Evolutionary conservation across 495 filamentous ascomycete genomes (phyloP).

Genomic region (Penicillium egyptiacum): DNA sequence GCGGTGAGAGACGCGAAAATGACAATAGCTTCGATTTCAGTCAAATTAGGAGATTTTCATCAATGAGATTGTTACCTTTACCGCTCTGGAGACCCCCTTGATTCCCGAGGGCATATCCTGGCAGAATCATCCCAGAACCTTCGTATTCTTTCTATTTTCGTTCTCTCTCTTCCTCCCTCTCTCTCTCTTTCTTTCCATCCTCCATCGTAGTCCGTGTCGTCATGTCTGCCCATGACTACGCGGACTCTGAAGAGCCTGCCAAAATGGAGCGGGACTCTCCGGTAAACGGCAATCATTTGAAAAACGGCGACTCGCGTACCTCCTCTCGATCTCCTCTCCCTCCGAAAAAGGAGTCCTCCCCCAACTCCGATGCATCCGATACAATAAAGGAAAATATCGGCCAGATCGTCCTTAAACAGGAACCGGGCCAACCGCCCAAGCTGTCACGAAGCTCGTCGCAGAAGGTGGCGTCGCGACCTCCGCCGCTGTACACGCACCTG

Average conservation of each 20-base stretch:
- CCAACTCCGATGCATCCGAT: constrained; percentile 9
- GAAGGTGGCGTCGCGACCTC: constrained; percentile 60
- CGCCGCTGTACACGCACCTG: constrained; percentile 65
- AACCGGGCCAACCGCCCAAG: constrained; percentile 69
- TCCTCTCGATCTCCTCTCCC: constrained; percentile 20
- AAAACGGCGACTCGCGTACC: constrained; percentile 16
- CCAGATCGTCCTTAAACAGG: constrained; percentile 61
- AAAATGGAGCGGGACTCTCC: constrained; percentile 20
- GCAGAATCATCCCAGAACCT: constrained; percentile 7
- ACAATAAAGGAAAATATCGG: constrained; percentile 36
- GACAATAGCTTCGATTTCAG: constrained; percentile 15
- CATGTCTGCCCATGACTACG: constrained; percentile 49
- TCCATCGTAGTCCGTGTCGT: constrained; percentile 42
- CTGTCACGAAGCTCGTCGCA: constrained; percentile 71
- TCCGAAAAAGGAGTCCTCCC: constrained; percentile 13
- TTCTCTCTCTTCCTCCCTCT: not conserved
- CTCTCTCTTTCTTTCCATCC: constrained; percentile 9
- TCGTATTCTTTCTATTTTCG: constrained; percentile 12
- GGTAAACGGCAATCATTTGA: constrained; percentile 14
- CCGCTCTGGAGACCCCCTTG: constrained; percentile 13
- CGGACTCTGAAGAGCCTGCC: constrained; percentile 33
- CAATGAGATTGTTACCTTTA: constrained; percentile 13
- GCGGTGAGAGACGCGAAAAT: constrained; percentile 15
- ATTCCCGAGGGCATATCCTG: not conserved
- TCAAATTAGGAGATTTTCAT: constrained; percentile 13